Percentiles rank a stretch among this genome's conserved stretches.
These are phyloP conservation scores for Trametopsis cervina DNA, from an alignment of 768 basidiomycete species.

Conservation along the genomic window DNA sequence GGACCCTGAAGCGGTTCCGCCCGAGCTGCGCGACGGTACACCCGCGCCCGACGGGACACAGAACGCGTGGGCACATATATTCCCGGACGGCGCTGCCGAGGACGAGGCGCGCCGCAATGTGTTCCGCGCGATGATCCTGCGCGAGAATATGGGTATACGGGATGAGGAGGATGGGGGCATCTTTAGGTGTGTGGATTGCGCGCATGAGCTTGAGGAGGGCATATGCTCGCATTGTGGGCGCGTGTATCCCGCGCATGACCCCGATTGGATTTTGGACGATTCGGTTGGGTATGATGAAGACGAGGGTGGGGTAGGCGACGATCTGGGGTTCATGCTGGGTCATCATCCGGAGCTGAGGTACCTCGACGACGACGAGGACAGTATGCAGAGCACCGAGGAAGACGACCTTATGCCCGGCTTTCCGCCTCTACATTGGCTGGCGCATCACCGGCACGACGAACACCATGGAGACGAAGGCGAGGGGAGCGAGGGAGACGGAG, in stretches of 20 bases:
- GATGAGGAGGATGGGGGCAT: conserved; percentile 73
- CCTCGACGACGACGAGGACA: conserved; percentile 6
- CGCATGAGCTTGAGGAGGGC: conserved; percentile 73
- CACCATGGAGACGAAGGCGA: conserved; percentile 9
- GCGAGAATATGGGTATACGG: conserved; percentile 50
- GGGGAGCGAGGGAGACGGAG: conserved; percentile 31
- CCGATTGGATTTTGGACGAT: conserved; percentile 9
- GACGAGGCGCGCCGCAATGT: background rate
- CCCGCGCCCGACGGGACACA: conserved; percentile 21
- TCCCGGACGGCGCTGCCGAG: conserved; percentile 26
- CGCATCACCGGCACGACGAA: background rate
- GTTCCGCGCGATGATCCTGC: conserved; percentile 20
- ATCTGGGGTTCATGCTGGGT: conserved; percentile 4
- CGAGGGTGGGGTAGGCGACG: conserved; percentile 8
- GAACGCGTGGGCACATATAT: conserved; percentile 67
- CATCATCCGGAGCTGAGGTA: background rate
- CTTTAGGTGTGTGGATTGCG: conserved; percentile 69
- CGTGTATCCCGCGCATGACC: conserved; percentile 46
- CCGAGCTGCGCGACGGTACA: conserved; percentile 10
- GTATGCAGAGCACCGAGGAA: background rate
- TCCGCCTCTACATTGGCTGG: background rate
- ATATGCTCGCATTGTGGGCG: conserved; percentile 57
- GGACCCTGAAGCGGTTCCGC: conserved; percentile 8
- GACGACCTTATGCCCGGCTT: background rate
- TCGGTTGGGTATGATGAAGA: conserved; percentile 7